These are phyloP conservation scores for Microascus cirrosus DNA, from an alignment of 2,329 filamentous ascomycete species.

Conservation along the genomic window DNA sequence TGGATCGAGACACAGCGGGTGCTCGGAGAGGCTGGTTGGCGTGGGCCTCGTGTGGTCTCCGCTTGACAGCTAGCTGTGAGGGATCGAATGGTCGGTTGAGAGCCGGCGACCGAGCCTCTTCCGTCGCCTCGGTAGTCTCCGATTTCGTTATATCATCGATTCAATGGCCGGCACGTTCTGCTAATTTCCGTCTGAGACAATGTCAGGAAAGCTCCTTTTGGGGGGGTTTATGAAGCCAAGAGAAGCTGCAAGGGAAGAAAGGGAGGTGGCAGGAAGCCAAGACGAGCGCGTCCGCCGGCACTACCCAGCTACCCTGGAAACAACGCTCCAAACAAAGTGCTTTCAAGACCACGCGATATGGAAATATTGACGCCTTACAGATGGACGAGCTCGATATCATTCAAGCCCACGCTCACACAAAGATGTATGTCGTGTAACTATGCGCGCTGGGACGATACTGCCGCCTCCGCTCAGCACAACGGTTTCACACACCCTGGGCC, in stretches of 20 bases:
- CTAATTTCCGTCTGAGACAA: background rate
- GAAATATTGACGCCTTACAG: background rate
- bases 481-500: constrained; percentile 2
- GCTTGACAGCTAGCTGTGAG: background rate
- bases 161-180: background rate
- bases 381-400: background rate
- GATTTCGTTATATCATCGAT: background rate
- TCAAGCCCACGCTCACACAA: background rate
- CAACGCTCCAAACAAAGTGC: background rate
- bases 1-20: background rate
- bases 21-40: background rate
- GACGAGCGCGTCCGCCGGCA: background rate
- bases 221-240: background rate
- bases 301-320: background rate
- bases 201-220: background rate
- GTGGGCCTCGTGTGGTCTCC: background rate
- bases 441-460: background rate
- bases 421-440: background rate
- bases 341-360: background rate
- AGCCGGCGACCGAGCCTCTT: background rate
- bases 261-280: background rate
- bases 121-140: background rate
- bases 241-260: background rate
- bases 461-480: background rate
- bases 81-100: background rate